phyloP scores from a whole-genome alignment of 805 yeast species.

The Cyberlindnera bimundalis region DNA sequence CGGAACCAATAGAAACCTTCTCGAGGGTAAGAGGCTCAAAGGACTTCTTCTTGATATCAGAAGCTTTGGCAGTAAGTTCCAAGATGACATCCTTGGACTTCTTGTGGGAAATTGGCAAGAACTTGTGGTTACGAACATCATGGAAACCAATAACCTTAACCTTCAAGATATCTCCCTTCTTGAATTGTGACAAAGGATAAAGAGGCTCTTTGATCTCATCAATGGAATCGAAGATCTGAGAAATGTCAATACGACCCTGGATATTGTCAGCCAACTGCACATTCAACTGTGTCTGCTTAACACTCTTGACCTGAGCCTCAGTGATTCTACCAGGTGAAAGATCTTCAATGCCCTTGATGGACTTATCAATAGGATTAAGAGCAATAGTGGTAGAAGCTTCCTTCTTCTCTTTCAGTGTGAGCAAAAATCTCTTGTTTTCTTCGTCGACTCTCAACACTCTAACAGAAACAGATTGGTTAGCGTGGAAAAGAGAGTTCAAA shows the following conservation, averaged over 20 bases:
- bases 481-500: constrained; percentile 49
- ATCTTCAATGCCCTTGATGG: constrained; percentile 47
- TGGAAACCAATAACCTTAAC: constrained; percentile 75
- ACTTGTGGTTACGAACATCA: constrained; percentile 65
- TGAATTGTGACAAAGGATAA: constrained; percentile 57
- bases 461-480: constrained; percentile 70
- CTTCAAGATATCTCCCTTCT: constrained; percentile 52
- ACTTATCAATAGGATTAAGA: constrained; percentile 58
- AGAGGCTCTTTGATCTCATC: constrained; percentile 53
- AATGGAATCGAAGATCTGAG: constrained; percentile 57
- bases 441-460: constrained; percentile 66
- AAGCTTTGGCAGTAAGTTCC: constrained; percentile 58
- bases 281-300: constrained; percentile 71
- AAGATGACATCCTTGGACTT: constrained; percentile 52
- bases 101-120: constrained; percentile 61
- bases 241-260: constrained; percentile 75
- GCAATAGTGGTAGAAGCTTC: constrained; percentile 25
- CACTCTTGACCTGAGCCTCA: constrained; percentile 54
- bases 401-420: constrained; percentile 49
- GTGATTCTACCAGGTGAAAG: constrained; percentile 58
- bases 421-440: constrained; percentile 64
- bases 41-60: constrained; percentile 32
- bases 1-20: constrained; percentile 46
- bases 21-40: constrained; percentile 35
- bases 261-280: constrained; percentile 73